Evolutionary conservation across 192 early-diverging fungal species (phyloP), one percentile per base, ranked within the genome.

Genomic region (Umbelopsis sp.): DNA sequence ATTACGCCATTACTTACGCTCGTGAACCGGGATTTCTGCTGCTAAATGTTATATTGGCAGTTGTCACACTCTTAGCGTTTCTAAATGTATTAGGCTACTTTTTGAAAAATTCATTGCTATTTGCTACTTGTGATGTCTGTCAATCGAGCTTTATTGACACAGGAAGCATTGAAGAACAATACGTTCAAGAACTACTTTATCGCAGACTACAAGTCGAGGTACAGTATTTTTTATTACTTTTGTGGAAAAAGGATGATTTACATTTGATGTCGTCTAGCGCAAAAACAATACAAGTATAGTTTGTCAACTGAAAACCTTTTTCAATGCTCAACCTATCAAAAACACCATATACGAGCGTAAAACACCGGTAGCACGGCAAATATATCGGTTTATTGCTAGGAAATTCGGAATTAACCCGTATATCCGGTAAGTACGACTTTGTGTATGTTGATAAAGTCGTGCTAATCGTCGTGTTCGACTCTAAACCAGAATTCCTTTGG

Each of bases 131-230:
- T 11, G 50, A 22, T 25, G 5, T 72, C 3, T 79, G 73, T 12
- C 71, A 49, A 7, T 22, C 48, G 7, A 64, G 64, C 11, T 79
- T 73, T 51, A 46, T 72, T 18, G 49, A 79, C 46, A 61, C 75
- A 9, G 27, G 67, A 49, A 71, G 65, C 49, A 69, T 75, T 37
- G 78, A 79, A 33, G 78, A 79, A 46, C 23, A 33, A 11, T 79
- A 79, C 22, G 74, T 75, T 41, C 71, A 58, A 15, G 27, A 46
- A 35, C 8, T 79, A 7, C 21, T 75, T 27, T 70, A 30, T 1
- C 67, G 53, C 25, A 74, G 33, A 41, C 27, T 46, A 13, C n/a
- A n/a, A 48, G 33, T n/a, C 27, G 51, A 33, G 21, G 45, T 33
- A 49, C 37, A 30, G 37, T 30, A 30, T 49, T 15, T 25, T 67